These are phyloP conservation scores for Omphalotus olearius DNA, from an alignment of 1,284 basidiomycete species.

Conservation along the genomic window DNA sequence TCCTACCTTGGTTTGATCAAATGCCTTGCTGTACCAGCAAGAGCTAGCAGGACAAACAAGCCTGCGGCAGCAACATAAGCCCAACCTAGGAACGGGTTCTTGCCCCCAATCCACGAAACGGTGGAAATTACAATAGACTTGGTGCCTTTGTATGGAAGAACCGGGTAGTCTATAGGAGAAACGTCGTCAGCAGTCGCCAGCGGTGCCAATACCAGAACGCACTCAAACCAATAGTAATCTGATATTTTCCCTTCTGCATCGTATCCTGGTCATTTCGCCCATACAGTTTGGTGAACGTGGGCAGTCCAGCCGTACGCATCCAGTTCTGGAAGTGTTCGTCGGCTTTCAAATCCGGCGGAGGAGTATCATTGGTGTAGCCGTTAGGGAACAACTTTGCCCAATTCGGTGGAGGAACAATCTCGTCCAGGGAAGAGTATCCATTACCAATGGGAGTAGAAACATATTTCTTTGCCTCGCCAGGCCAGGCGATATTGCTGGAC, in stretches of 20 bases:
- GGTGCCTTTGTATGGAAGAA: constrained; percentile 87
- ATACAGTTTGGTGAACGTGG: constrained; percentile 95
- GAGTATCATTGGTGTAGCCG: constrained; percentile 64
- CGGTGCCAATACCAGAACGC: constrained; percentile 26
- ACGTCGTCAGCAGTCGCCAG: constrained; percentile 13
- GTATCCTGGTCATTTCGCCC: constrained; percentile 82
- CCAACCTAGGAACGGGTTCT: constrained; percentile 96
- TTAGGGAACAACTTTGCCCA: constrained; percentile 75
- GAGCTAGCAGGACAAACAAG: constrained; percentile 84
- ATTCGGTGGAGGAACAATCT: constrained; percentile 91
- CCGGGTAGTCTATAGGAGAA: constrained; percentile 79
- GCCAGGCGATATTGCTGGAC: constrained; percentile 87
- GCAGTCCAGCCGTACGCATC: constrained; percentile 98
- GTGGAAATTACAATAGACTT: constrained; percentile 97
- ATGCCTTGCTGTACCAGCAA: constrained; percentile 89
- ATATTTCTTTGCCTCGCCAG: constrained; percentile 92
- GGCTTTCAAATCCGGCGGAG: constrained; percentile 71
- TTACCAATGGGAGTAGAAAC: constrained; percentile 42
- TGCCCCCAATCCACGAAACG: constrained; percentile 97
- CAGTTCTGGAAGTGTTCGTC: constrained; percentile 99
- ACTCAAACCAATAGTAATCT: constrained; percentile 83
- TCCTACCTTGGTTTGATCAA: constrained; percentile 86
- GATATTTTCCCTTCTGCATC: constrained; percentile 76
- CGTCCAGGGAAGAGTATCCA: constrained; percentile 47
- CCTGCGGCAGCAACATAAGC: constrained; percentile 90